Evolutionary conservation across 2,329 filamentous ascomycete genomes (phyloP), one percentile per base, ranked within the genome.

Genomic region (Scleromitrula shiraiana): DNA sequence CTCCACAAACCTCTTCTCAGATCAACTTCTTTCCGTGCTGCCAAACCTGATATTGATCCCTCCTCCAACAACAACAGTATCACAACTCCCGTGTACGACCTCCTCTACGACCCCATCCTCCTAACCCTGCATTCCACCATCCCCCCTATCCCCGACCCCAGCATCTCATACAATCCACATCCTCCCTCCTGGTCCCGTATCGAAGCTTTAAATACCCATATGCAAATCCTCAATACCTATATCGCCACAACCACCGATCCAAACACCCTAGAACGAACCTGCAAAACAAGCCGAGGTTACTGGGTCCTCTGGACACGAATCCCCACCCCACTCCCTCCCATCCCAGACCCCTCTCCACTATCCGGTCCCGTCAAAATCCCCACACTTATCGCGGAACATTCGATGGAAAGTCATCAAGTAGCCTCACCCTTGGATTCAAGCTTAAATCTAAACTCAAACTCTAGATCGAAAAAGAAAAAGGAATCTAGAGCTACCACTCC

Each of bases 221-320:
- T 75, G 49, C 78, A 84, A 56, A 71, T 85, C 9, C 69, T 85
- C 23, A 76, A 75, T 56, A 72, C 78, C 7, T 75, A 77, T 55
- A 65, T 67, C 15, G 62, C 69, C 10, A 62, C 69, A 7, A 67
- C 71, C 5, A 63, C 60, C 2, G 63, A 69, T 29, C 54, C 56
- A 14, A 64, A 65, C 4, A 75, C 78, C 51, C 61, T 77, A 3
- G 81, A 85, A 61, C 70, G 77, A 17, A 83, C 79, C 2, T 77
- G 75, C 57, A 83, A 84, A 68, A 84, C 81, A 4, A 78, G 69
- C 38, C 74, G 80, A 27, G 81, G 80, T 1, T 85, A 80, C 78
- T 85, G 82, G 81, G 70, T 85, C 24, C 78, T 83, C 22, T 85
- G 81, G 81, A 80, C 73, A 40, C 70, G 78, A 20, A 67, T 82